These are phyloP conservation scores for Agrostemma githago DNA, from an alignment of 148 eudicot species.

Conservation along the genomic window DNA sequence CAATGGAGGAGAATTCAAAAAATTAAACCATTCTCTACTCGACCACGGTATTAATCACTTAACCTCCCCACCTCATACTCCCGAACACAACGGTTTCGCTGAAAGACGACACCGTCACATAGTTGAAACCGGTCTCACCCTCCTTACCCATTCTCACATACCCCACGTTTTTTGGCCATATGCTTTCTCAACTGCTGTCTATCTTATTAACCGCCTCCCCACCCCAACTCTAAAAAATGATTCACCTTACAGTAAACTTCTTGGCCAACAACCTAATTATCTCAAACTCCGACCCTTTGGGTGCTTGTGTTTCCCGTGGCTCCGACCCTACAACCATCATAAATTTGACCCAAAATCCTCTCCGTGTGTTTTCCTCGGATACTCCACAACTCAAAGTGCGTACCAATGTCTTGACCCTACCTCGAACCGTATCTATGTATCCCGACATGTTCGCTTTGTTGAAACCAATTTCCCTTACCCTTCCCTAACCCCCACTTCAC, in stretches of 20 bases:
- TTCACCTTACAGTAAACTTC: too few species aligned
- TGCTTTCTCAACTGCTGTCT: too few species aligned
- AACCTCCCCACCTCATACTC: neutral
- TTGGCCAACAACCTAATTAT: too few species aligned
- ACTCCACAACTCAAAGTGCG: neutral
- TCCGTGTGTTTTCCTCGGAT: neutral
- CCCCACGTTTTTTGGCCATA: too few species aligned
- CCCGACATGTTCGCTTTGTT: neutral
- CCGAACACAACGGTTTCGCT: neutral
- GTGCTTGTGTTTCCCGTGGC: too few species aligned
- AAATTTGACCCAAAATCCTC: neutral
- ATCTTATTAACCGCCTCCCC: too few species aligned
- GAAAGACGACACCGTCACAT: neutral
- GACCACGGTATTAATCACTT: neutral
- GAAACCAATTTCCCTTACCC: neutral
- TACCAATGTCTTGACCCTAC: neutral
- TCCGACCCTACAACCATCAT: too few species aligned
- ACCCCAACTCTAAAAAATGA: too few species aligned
- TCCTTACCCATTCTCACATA: too few species aligned
- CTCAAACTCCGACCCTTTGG: too few species aligned
- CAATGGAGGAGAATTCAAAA: neutral
- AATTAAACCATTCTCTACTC: neutral
- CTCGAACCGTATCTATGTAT: neutral
- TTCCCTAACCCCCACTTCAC: too few species aligned
- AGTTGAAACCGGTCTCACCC: too few species aligned